Evolutionary conservation across 2,329 filamentous ascomycete genomes (phyloP), one percentile per base, ranked within the genome.

Genomic region (Alternaria hordeiaustralica): DNA sequence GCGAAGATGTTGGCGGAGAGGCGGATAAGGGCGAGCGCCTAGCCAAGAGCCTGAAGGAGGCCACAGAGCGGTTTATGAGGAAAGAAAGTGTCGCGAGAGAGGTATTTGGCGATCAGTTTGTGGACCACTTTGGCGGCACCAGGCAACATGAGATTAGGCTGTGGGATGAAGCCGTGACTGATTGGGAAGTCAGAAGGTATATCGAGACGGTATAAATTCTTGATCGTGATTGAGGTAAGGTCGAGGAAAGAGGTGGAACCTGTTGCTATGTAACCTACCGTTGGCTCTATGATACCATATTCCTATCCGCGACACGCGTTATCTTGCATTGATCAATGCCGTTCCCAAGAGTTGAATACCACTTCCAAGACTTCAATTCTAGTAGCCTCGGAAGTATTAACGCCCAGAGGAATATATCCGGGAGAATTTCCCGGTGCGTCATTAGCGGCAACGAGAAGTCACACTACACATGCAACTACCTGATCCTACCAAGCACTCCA

Each of bases 101-200:
- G 78, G 92, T 97, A 0, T 92, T 99, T 80, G 96, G 96, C 0
- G 92, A 98, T 78, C 92, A 91, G 9, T 99, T 99, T 81, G 96
- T 99, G 4, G 94, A 98, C 15, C 96, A 98, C 80, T 99, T 90
- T 83, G 93, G 90, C 12, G 96, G 96, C 15, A 97, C 95, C 18
- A 87, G 96, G 68, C 91, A 97, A 79, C 94, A 99, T 80, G 96
- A 99, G 82, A 87, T 96, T 62, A 85, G 92, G 65, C 82, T 97
- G 20, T 99, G 92, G 91, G 94, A 98, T 73, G 95, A 98, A 79
- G 94, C 94, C 3, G 95, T 98, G 6, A 98, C 96, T 20, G 96
- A 98, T 80, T 98, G 95, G 94, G 95, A 85, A 80, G 91, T 89
- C 59, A 71, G 68, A 57, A 66, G 77, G 63, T 79, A 79, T 62